Percentiles rank a stretch among this genome's conserved stretches.
phyloP scores from a whole-genome alignment of 2,329 filamentous ascomycete genomes.

The Achaetomium macrosporum region DNA sequence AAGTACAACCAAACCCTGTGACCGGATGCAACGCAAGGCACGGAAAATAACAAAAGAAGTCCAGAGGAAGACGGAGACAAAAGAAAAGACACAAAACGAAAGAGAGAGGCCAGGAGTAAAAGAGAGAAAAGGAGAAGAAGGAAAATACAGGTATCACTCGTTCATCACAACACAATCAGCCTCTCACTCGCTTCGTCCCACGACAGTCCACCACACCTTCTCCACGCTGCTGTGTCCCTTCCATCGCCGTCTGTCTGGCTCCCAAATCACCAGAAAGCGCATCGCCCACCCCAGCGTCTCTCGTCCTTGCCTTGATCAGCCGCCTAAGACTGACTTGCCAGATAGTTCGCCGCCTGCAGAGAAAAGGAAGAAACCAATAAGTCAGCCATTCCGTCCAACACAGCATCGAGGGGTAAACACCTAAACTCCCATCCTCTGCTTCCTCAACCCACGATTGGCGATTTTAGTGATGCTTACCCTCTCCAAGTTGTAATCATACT shows the following conservation, averaged over 20 bases:
- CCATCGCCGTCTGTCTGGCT: no score
- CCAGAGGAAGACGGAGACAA: not conserved
- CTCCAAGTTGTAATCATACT: constrained; percentile 93
- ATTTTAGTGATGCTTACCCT: constrained; percentile 55
- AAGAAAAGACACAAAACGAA: not conserved
- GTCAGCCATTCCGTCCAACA: constrained; percentile 9
- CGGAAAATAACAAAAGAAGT: no score
- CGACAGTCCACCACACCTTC: no score
- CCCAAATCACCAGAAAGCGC: no score
- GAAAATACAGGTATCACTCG: constrained; percentile 19
- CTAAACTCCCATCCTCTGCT: not conserved
- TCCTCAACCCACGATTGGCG: not conserved
- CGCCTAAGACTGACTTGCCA: constrained; percentile 48
- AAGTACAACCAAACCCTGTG: not conserved
- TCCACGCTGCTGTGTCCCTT: no score
- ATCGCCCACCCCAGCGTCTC: no score
- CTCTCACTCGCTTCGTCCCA: no score
- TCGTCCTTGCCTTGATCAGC: not conserved
- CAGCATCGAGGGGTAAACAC: not conserved
- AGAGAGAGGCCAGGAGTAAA: not conserved
- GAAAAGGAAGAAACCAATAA: constrained; percentile 7
- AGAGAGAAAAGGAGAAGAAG: not conserved
- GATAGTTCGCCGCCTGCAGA: constrained; percentile 47
- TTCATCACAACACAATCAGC: constrained; percentile 10
- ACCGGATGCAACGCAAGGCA: no score